Conservation (phyloP, 2,329 filamentous ascomycete genomes). For the Aspergillus udagawae region DNA sequence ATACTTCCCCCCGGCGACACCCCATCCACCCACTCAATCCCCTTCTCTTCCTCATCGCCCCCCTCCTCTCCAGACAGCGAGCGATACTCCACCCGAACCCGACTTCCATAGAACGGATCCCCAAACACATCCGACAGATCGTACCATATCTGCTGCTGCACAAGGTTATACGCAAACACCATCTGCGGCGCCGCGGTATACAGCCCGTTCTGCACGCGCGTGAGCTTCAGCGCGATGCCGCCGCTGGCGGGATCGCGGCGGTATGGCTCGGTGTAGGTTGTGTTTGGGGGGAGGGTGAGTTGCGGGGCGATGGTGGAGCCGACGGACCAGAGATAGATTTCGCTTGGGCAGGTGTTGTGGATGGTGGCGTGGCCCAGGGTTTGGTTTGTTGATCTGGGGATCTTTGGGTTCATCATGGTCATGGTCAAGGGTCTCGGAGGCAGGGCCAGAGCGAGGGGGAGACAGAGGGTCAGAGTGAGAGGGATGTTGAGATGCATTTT, state of each 20-base stretch:
- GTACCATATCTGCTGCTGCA: constrained; percentile 33
- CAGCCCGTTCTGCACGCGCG: constrained; percentile 30
- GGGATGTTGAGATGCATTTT: constrained; percentile 1
- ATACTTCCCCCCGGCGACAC: constrained; percentile 30
- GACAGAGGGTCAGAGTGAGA: constrained; percentile 1
- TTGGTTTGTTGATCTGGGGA: background rate
- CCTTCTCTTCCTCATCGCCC: constrained; percentile 14
- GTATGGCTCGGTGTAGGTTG: constrained; percentile 34
- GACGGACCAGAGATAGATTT: constrained; percentile 39
- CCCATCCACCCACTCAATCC: constrained; percentile 30
- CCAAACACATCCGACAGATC: constrained; percentile 45
- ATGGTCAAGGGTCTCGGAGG: background rate
- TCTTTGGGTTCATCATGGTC: no score
- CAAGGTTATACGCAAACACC: constrained; percentile 41
- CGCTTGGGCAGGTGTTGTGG: constrained; percentile 29
- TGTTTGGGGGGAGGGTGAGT: constrained; percentile 17
- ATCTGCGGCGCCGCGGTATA: constrained; percentile 34
- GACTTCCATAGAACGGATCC: constrained; percentile 35
- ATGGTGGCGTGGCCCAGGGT: constrained; percentile 31
- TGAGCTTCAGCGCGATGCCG: constrained; percentile 43
- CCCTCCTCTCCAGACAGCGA: no score
- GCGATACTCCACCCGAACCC: constrained; percentile 15
- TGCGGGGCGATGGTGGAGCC: constrained; percentile 21
- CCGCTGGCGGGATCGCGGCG: constrained; percentile 30
- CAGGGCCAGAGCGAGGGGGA: background rate